Percentiles rank a stretch among this genome's conserved stretches.
Conservation (phyloP, 1,284 basidiomycete species). For the Phylloporus gajari region DNA sequence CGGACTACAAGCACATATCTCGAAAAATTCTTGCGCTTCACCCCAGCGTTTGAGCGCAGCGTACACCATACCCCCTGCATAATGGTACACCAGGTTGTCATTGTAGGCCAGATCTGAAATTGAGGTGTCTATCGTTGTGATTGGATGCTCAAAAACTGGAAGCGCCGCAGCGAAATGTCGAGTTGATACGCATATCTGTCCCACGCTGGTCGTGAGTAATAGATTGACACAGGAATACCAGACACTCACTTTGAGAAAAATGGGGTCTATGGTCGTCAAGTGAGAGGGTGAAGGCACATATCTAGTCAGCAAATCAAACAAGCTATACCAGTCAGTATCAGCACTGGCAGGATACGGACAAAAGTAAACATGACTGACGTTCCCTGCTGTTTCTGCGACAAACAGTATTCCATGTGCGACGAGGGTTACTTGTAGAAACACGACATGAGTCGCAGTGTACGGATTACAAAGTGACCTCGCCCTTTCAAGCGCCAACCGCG, state of each 20-base stretch:
- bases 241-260: conserved; percentile 60
- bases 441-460: background rate
- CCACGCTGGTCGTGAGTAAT: background rate
- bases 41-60: conserved; percentile 70
- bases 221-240: conserved; percentile 13
- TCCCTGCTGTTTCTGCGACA: conserved; percentile 50
- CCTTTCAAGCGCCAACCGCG: conserved; percentile 73
- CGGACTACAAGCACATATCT: conserved; percentile 80
- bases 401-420: conserved; percentile 60
- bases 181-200: conserved; percentile 56
- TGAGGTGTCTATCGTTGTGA: conserved; percentile 64
- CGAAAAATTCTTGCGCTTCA: conserved; percentile 78
- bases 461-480: conserved; percentile 45
- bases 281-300: conserved; percentile 66
- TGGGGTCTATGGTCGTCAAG: conserved; percentile 75
- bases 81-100: conserved; percentile 83
- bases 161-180: conserved; percentile 63
- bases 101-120: conserved; percentile 72
- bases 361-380: conserved; percentile 48
- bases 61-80: conserved; percentile 72
- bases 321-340: conserved; percentile 42
- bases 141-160: conserved; percentile 66
- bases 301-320: conserved; percentile 67
- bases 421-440: conserved; percentile 51
- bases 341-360: background rate